These are phyloP conservation scores for Parathielavia appendiculata DNA, from an alignment of 495 filamentous ascomycete species.

Conservation along the genomic window DNA sequence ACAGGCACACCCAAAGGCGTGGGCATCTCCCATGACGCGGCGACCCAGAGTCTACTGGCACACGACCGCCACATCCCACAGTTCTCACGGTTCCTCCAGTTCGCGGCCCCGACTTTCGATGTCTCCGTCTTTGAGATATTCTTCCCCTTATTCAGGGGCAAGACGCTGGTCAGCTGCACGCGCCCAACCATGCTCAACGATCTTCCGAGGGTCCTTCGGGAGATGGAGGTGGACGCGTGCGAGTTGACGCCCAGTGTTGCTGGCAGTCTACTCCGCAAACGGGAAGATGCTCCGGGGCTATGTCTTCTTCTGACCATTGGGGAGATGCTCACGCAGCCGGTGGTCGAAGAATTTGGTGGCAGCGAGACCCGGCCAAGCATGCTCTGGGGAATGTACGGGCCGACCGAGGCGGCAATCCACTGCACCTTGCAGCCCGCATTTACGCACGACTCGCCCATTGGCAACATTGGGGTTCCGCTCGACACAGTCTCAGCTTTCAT, in stretches of 20 bases:
- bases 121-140: slow-evolving; percentile 88
- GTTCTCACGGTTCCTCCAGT: slow-evolving; percentile 76
- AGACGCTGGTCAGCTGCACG: slow-evolving; percentile 63
- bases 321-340: slow-evolving; percentile 71
- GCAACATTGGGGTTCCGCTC: slow-evolving; percentile 67
- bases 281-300: slow-evolving; percentile 56
- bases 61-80: slow-evolving; percentile 67
- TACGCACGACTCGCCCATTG: slow-evolving; percentile 41
- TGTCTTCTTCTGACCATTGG: slow-evolving; percentile 72
- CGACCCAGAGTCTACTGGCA: slow-evolving; percentile 67
- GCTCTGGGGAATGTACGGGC: slow-evolving; percentile 82
- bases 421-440: slow-evolving; percentile 43
- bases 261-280: slow-evolving; percentile 57
- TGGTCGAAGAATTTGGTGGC: slow-evolving; percentile 68
- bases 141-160: slow-evolving; percentile 67
- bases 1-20: slow-evolving; percentile 90
- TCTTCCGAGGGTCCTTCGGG: slow-evolving; percentile 57
- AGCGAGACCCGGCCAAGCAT: slow-evolving; percentile 40
- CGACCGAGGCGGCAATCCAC: slow-evolving; percentile 80
- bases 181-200: slow-evolving; percentile 63
- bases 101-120: slow-evolving; percentile 82
- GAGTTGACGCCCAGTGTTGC: slow-evolving; percentile 82
- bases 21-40: slow-evolving; percentile 67
- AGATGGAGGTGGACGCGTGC: slow-evolving; percentile 66
- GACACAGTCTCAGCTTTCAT: slow-evolving; percentile 74